Base-by-base conservation (phyloP, 2,329 filamentous ascomycete genomes). In the Pyrenochaeta sp. region DNA sequence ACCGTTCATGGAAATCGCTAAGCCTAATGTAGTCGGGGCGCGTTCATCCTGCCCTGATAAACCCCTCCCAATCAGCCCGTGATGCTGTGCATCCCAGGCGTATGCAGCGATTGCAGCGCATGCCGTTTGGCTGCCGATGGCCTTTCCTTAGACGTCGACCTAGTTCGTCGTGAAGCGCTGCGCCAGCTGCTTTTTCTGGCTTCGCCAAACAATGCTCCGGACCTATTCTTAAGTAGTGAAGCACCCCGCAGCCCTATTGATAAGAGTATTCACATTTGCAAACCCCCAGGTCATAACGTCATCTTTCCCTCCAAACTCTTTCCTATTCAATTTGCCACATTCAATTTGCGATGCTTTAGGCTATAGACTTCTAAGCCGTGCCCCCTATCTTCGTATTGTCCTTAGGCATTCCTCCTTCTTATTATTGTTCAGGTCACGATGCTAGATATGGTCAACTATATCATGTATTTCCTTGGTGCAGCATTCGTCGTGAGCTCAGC, bases 1-100 rank as follows among this genome's bases (percentile, higher is more conserved):
- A 69, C 67, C 54, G 17, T 35, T 44, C 60, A 59, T 29, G 65
- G 65, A 51, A 60, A 58, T 36, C 51, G 51, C 55, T 63, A 65
- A 52, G 19, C 60, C 56, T 40, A 22, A 61, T 40, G 18, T 41
- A 52, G 10, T 53, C 37, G 45, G 45, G 35, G 46, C 44, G 55
- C 46, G 44, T n/a, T n/a, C n/a, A 58, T 56, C 48, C 34, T 55
- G 45, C 28, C 36, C 18, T 42, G 49, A 59, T 53, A 54, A 35
- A 53, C 55, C 53, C 55, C 54, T 54, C 53, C 52, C 53, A 48
- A 38, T 51, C 50, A 53, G 41, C 32, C n/a, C 19, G 41, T 46
- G 27, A 48, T 58, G 45, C 41, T 44, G 43, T 53, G 48, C 49
- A 51, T 51, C 43, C 29, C n/a, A 15, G 17, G 37, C 36, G 40